Evolutionary conservation across 2,329 filamentous ascomycete species (phyloP).

Genomic region (Fusarium poae): DNA sequence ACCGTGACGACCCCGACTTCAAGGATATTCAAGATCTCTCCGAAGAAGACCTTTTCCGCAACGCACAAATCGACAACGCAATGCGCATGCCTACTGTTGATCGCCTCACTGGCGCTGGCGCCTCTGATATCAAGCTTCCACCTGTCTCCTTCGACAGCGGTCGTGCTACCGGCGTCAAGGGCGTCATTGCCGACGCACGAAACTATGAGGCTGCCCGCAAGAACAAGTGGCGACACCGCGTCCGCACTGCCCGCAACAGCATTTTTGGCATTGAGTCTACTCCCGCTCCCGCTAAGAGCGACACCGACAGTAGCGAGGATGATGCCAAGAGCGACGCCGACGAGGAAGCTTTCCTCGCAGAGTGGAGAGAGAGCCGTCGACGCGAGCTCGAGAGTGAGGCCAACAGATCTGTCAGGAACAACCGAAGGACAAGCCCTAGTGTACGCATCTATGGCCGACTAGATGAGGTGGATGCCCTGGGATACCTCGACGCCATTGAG

Average conservation of each 20-base stretch:
- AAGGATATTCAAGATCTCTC: constrained; percentile 66
- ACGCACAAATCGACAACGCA: constrained; percentile 70
- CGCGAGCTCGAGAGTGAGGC: constrained; percentile 78
- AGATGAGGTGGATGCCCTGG: constrained; percentile 86
- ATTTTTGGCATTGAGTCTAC: constrained; percentile 63
- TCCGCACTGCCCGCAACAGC: constrained; percentile 66
- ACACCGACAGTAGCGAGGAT: constrained; percentile 62
- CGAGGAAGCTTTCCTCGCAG: constrained; percentile 83
- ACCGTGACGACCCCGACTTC: constrained; percentile 63
- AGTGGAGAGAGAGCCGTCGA: constrained; percentile 86
- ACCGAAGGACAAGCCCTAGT: constrained; percentile 80
- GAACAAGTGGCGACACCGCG: constrained; percentile 66
- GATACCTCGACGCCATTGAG: constrained; percentile 96
- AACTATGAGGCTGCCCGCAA: constrained; percentile 78
- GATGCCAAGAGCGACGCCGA: constrained; percentile 67
- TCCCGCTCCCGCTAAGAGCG: constrained; percentile 51
- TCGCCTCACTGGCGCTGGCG: constrained; percentile 57
- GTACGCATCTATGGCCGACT: constrained; percentile 82
- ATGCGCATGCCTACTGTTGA: constrained; percentile 72
- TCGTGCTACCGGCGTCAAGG: constrained; percentile 84
- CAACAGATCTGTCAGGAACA: constrained; percentile 68
- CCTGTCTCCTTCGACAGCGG: constrained; percentile 74
- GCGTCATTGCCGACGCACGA: constrained; percentile 86
- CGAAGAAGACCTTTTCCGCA: constrained; percentile 68
- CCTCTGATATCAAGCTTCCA: constrained; percentile 69